Base-by-base conservation (phyloP, 2,329 filamentous ascomycete species). In the Cryphonectria naterciae region DNA sequence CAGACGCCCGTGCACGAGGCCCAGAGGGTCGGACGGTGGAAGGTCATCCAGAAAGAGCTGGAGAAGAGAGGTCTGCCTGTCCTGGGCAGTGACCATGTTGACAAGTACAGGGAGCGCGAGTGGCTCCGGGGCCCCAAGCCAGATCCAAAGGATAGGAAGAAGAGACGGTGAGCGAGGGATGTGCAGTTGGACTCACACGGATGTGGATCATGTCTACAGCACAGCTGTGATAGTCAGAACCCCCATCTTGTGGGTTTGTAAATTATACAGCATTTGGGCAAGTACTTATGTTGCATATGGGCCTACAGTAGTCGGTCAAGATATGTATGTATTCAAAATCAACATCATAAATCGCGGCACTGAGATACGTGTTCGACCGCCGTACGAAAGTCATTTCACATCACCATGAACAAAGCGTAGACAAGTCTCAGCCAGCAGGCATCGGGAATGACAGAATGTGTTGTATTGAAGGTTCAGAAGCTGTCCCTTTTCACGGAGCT, bases 1-100 rank as follows among this genome's bases (percentile, higher is more conserved):
- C 83, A 93, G 72, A 94, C 90, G 10, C 87, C 89, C 13, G 89
- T 92, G 46, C 76, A 77, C 73, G 76, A 77, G 75, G 77, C 79
- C 72, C 78, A 78, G 75, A 79, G 76, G 76, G 77, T 79, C 39
- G 80, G 80, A 43, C 77, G 80, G 68, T 81, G 80, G 80, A 81
- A 81, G 79, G 74, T 81, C 46, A 80, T 81, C 43, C 76, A 77
- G 68, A 52, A 76, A 68, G 80, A 81, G 74, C 75, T 78, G 35
- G 75, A 79, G 75, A 76, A 77, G 72, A 78, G 78, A 64, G 74
- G 75, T 46, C 72, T 81, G 32, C 80, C 80, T 46, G 76, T 80
- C 41, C 76, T 75, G 22, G 80, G 80, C 72, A 74, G 74, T 17
- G 77, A 73, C 46, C 71, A 75, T 41, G 75, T 79, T 65, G 75